Evolutionary conservation across 805 yeast species (phyloP).

Genomic region (Candida caryicola): DNA sequence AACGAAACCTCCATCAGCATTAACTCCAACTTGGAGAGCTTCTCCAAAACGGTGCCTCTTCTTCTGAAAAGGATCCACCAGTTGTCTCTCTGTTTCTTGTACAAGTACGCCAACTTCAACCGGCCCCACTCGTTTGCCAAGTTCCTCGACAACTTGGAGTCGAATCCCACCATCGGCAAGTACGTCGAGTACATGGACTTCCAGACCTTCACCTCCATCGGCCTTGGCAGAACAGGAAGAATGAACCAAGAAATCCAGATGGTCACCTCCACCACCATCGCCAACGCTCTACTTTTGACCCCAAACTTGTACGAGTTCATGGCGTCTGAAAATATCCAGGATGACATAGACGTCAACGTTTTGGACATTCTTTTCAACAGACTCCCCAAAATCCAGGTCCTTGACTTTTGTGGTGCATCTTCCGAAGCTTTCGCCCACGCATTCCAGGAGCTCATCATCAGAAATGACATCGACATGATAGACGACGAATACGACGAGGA

Average conservation of each 20-base stretch:
- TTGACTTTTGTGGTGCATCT: conserved; percentile 89
- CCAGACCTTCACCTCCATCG: conserved; percentile 84
- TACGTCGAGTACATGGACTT: conserved; percentile 79
- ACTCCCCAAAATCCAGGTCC: conserved; percentile 55
- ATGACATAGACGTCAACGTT: conserved; percentile 65
- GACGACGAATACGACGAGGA: conserved; percentile 4
- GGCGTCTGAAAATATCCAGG: conserved; percentile 82
- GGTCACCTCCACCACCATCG: conserved; percentile 74
- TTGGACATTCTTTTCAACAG: conserved; percentile 53
- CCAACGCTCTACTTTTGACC: conserved; percentile 57
- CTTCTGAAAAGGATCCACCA: conserved; percentile 59
- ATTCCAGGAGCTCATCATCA: conserved; percentile 44
- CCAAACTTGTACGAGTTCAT: conserved; percentile 75
- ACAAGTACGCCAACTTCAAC: conserved; percentile 68
- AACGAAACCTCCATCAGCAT: conserved; percentile 51
- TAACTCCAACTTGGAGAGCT: conserved; percentile 49
- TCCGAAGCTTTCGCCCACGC: conserved; percentile 59
- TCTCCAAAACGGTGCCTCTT: conserved; percentile 50
- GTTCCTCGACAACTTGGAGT: conserved; percentile 55
- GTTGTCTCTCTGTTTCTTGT: conserved; percentile 55
- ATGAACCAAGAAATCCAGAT: conserved; percentile 91
- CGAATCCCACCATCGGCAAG: conserved; percentile 47
- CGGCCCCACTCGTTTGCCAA: conserved; percentile 78
- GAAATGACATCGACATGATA: conserved; percentile 11
- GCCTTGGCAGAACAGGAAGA: conserved; percentile 81